Evolutionary conservation across 192 early-diverging fungal genomes (phyloP), one percentile per base, ranked within the genome.

Genomic region (Cladochytrium replicatum): DNA sequence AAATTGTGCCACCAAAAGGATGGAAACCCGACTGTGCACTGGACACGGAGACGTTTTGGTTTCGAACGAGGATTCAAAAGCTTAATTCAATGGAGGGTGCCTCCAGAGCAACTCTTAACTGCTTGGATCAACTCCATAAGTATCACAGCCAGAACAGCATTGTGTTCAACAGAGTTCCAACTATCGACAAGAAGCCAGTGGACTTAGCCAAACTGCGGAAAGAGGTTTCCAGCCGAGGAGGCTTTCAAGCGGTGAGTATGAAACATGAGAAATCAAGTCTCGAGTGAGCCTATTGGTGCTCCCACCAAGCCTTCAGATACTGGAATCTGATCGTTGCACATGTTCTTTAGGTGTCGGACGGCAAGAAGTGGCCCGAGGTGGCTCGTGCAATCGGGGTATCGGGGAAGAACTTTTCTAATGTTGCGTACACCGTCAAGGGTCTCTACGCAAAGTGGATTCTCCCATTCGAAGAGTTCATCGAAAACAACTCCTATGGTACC

Each of bases 81-180:
- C 77, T 98, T 17, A 94, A 93, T 64, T 82, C 80, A 21, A 91
- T 95, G 71, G 87, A 93, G 50, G 94, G 90, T 31, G 77, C 79
- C 57, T 85, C 89, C 0, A 73, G 94, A 23, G 69, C 84, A 13
- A 87, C 83, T 26, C 67, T 93, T 43, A 91, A 89, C 61, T 98
- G 91, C 50, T 68, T 90, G 25, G 89, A 95, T 48, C 88, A 92
- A 69, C 69, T 98, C 13, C 75, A 84, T 58, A 82, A 84, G 58
- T 98, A 88, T 57, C 92, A 98, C 60, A 58, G 75, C 7, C 81
- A 86, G 50, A 69, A 78, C 42, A 88, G 89, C 4, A 75, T 77
- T 22, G 77, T 80, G 3, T 71, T 89, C 42, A 65, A 58, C 41
- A 79, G 86, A 50, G 77, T 92, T 17, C 93, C 93, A 3, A 82